Percentiles rank a stretch among this genome's conserved stretches.
phyloP scores from a whole-genome alignment of 148 eudicot species.

The Nepenthes gracilis region DNA sequence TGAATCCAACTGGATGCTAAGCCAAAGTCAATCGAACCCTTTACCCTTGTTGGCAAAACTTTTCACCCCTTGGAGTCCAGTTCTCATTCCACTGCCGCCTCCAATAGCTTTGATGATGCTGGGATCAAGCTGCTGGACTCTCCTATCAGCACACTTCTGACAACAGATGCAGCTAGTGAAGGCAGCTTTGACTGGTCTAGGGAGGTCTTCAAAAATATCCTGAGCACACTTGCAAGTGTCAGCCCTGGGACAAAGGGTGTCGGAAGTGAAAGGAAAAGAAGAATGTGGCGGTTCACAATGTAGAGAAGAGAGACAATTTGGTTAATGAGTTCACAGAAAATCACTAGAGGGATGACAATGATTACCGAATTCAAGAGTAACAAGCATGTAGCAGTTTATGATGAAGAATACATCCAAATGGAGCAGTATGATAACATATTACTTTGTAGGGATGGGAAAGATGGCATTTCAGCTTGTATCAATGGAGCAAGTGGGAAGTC shows the following conservation, averaged over 20 bases:
- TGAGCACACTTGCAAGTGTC: not conserved
- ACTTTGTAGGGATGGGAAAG: conserved; percentile 22
- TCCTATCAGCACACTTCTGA: conserved; percentile 16
- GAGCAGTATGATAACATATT: conserved; percentile 43
- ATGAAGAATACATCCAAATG: conserved; percentile 30
- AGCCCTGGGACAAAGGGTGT: not conserved
- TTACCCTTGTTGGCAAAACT: not conserved
- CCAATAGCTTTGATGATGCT: conserved; percentile 9
- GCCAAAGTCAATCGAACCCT: not conserved
- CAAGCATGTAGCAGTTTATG: conserved; percentile 38
- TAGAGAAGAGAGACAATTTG: conserved; percentile 3
- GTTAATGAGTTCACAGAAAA: conserved; percentile 25
- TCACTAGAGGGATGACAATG: conserved; percentile 29
- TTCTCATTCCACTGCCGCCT: conserved; percentile 14
- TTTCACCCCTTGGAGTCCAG: conserved; percentile 3
- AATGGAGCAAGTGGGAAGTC: conserved; percentile 8
- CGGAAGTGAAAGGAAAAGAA: too few relatives aligned
- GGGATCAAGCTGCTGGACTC: conserved; percentile 13
- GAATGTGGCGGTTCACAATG: too few relatives aligned
- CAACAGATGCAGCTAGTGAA: not conserved
- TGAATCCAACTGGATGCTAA: not conserved
- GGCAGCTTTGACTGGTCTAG: conserved; percentile 6
- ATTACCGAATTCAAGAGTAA: conserved; percentile 28
- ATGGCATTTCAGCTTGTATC: not conserved
- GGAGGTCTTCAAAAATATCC: not conserved